Percentiles rank a stretch among this genome's conserved stretches.
These are phyloP conservation scores for Elsinoe australis DNA, from an alignment of 2,329 filamentous ascomycete genomes.

Conservation along the genomic window DNA sequence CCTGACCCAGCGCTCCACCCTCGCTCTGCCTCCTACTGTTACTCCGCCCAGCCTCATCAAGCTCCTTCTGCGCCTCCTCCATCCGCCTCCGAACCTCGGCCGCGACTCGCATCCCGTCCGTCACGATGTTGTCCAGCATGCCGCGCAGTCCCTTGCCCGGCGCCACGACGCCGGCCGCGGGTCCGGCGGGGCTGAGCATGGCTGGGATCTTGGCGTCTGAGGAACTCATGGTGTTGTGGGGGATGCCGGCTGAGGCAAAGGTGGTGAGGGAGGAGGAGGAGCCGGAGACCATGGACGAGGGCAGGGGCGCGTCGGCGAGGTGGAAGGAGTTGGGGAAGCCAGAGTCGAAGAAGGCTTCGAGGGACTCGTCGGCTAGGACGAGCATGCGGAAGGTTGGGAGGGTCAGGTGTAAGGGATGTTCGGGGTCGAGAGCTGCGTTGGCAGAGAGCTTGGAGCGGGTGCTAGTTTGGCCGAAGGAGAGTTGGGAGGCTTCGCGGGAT, in stretches of 20 bases:
- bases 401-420: conserved; percentile 89
- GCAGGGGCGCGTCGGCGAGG: conserved; percentile 58
- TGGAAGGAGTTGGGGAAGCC: conserved; percentile 92
- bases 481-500: conserved; percentile 19
- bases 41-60: conserved; percentile 76
- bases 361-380: conserved; percentile 85
- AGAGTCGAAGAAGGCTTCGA: conserved; percentile 96
- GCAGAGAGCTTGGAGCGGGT: conserved; percentile 62
- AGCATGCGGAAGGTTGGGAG: conserved; percentile 98
- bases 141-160: conserved; percentile 73
- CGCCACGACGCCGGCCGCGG: conserved; percentile 48
- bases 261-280: conserved; percentile 66
- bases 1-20: too few relatives aligned
- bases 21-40: conserved; percentile 37
- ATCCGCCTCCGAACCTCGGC: conserved; percentile 85
- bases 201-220: conserved; percentile 24
- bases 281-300: conserved; percentile 45
- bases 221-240: too few relatives aligned
- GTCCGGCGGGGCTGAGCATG: conserved; percentile 27
- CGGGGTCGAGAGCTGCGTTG: conserved; percentile 84
- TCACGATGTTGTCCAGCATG: conserved; percentile 94
- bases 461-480: conserved; percentile 30
- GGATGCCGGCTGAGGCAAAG: conserved; percentile 59
- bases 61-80: conserved; percentile 88
- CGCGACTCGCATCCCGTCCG: conserved; percentile 91